phyloP scores from a whole-genome alignment of 306 rosid genomes.

The Chamaecrista fasciculata region DNA sequence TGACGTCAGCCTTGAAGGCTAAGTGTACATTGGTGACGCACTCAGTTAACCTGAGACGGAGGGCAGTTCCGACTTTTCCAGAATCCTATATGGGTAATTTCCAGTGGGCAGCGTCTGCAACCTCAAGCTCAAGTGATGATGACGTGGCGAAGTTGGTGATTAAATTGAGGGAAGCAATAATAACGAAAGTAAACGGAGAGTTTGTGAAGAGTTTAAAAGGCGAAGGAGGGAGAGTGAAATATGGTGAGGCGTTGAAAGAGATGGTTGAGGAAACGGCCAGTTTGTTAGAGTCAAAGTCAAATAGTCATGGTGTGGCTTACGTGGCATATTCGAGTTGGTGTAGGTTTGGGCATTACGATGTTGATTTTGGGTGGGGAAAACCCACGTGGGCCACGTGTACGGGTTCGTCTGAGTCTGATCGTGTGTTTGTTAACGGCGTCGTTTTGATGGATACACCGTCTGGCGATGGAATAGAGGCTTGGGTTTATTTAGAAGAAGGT shows the following conservation, averaged over 20 bases:
- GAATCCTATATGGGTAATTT: background rate
- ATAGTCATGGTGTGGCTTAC: background rate
- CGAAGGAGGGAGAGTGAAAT: background rate
- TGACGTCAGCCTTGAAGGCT: background rate
- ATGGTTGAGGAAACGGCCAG: background rate
- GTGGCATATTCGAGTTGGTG: background rate
- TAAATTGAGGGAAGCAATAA: background rate
- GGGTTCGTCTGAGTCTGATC: background rate
- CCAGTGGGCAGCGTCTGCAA: background rate
- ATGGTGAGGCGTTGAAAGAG: background rate
- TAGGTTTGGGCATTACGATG: background rate
- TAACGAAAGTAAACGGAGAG: background rate
- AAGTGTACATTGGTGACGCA: background rate
- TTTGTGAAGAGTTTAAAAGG: background rate
- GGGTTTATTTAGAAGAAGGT: background rate
- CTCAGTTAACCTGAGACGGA: background rate
- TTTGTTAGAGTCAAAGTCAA: background rate
- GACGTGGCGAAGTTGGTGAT: background rate
- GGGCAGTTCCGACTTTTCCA: background rate
- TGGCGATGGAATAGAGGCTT: background rate
- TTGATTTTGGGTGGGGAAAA: constrained; percentile 5
- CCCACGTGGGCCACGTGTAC: background rate
- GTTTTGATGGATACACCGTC: background rate
- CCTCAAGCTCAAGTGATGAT: background rate
- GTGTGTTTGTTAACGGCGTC: background rate